Evolutionary conservation across 768 basidiomycete genomes (phyloP), one percentile per base, ranked within the genome.

Genomic region (Russula lepida): DNA sequence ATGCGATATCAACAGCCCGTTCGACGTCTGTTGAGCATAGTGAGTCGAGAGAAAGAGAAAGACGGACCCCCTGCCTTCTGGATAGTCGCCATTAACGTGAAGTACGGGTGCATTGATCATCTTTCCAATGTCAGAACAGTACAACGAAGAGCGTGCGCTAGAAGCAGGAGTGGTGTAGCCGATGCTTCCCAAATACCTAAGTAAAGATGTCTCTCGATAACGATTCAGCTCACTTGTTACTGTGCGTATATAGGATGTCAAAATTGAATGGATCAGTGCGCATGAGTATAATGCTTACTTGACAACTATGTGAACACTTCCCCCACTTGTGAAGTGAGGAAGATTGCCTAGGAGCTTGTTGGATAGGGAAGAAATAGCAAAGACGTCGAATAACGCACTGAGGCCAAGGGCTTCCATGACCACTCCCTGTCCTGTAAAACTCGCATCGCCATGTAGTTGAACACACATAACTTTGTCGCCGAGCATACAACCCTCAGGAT

Each of bases 141-240:
- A 97, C 35, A 89, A 69, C 0, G 89, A 92, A 1, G 92, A 94
- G 7, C 93, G 82, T 15, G 90, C 89, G 53, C 80, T 82, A 0
- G 89, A 84, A 0, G 91, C 88, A 0, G 92, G 92, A 0, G 93
- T 95, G 0, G 93, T 95, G 67, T 95, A 95, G 25, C 93, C 93
- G 60, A 95, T 91, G 66, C 89, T 95, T 50, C 67, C 17, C 60
- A 49, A n/a, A 50, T 15, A 15, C 67, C 12, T 69, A 27, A 44
- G 9, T 7, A 25, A 25, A 4, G 39, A 44, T 11, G 12, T 44
- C 33, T 39, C 37, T 43, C 47, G 41, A 56, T 23, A 6, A 17
- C 6, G 19, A 44, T 39, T 25, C 15, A 50, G 27, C 59, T 21
- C 25, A 69, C 72, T 72, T 75, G 64, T 75, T 74, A 64, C 68